Conservation (phyloP, 1,284 basidiomycete species). For the Fistulina hepatica region DNA sequence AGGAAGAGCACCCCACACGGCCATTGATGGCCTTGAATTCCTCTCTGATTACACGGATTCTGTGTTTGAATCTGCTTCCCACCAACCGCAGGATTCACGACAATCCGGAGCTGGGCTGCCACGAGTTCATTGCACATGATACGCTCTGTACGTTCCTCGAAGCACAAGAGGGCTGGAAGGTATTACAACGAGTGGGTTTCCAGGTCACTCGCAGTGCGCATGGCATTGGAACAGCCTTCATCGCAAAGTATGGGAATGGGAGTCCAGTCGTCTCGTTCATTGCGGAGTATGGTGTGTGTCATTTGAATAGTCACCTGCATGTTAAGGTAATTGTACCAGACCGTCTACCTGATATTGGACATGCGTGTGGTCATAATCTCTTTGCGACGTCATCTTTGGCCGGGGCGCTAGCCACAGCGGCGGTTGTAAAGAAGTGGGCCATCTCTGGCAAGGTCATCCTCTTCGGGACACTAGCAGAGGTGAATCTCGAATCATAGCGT, state of each 20-base stretch:
- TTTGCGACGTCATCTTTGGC: not conserved
- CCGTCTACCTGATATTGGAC: not conserved
- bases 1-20: too few relatives aligned
- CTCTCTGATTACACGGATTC: too few relatives aligned
- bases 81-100: not conserved
- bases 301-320: not conserved
- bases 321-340: not conserved
- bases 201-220: not conserved
- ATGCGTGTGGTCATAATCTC: not conserved
- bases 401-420: not conserved
- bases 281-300: slow-evolving; percentile 1
- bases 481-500: too few relatives aligned
- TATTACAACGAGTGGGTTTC: too few relatives aligned
- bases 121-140: not conserved
- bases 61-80: too few relatives aligned
- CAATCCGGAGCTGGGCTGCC: not conserved
- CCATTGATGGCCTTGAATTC: too few relatives aligned
- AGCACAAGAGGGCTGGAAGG: not conserved
- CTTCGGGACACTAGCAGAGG: not conserved
- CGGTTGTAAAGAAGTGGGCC: not conserved
- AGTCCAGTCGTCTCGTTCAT: not conserved
- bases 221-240: not conserved
- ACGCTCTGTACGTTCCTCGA: not conserved
- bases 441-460: not conserved
- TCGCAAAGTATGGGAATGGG: not conserved